These are phyloP conservation scores for Fusarium illudens DNA, from an alignment of 2,329 filamentous ascomycete species.

Conservation along the genomic window DNA sequence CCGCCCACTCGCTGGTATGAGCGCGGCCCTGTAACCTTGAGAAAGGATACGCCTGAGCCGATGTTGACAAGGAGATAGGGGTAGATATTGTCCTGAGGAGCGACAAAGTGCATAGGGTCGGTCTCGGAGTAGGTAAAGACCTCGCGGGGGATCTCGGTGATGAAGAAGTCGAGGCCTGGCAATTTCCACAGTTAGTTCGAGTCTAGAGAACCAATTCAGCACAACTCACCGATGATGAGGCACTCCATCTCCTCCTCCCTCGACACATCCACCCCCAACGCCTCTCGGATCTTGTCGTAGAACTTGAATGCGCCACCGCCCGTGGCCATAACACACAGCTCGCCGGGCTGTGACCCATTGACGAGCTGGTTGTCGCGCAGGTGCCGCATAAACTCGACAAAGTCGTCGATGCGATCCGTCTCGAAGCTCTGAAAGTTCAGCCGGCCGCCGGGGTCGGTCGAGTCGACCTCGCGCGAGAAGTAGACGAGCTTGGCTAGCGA, in stretches of 20 bases:
- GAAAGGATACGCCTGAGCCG: conserved; percentile 94
- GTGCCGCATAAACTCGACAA: conserved; percentile 88
- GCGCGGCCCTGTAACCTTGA: conserved; percentile 92
- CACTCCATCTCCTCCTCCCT: conserved; percentile 99
- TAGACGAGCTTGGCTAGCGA: conserved; percentile 97
- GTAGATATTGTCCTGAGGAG: conserved; percentile 82
- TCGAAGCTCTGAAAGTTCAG: conserved; percentile 97
- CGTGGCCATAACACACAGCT: conserved; percentile 92
- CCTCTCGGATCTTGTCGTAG: conserved; percentile 87
- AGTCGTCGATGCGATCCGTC: conserved; percentile 92
- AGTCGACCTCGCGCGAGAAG: conserved; percentile 87
- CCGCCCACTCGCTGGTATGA: conserved; percentile 92
- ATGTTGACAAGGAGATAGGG: conserved; percentile 99
- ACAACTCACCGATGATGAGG: conserved; percentile 80
- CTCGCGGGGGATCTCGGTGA: conserved; percentile 95
- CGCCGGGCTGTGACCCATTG: conserved; percentile 75
- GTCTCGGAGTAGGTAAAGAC: conserved; percentile 96
- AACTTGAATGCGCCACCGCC: conserved; percentile 97
- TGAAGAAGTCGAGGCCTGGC: conserved; percentile 94
- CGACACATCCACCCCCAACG: conserved; percentile 85
- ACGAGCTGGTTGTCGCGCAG: conserved; percentile 84
- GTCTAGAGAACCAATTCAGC: not conserved
- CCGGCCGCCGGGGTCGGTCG: conserved; percentile 82
- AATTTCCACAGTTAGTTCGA: conserved; percentile 13
- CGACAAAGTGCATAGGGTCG: conserved; percentile 88